Conservation (phyloP, 176 grass and related monocot species). For the Oryza glaberrima region DNA sequence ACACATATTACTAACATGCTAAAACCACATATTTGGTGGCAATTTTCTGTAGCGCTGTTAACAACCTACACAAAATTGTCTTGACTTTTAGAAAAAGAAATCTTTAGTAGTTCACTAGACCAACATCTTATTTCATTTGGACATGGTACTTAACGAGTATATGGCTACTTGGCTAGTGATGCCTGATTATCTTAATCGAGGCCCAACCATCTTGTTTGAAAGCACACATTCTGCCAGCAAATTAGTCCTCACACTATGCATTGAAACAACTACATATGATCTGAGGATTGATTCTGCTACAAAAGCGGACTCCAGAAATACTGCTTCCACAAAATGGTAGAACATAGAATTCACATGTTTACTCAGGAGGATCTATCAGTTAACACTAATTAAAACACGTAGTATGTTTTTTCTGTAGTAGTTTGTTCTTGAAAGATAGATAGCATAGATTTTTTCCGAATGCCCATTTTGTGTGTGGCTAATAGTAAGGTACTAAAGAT, state of each 20-base stretch:
- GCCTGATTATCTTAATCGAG: slow-evolving; percentile 10
- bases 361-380: not conserved
- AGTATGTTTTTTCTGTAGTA: not conserved
- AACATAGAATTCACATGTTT: not conserved
- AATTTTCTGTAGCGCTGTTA: slow-evolving; percentile 19
- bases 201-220: slow-evolving; percentile 14
- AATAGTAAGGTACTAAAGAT: not conserved
- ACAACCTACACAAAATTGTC: slow-evolving; percentile 5
- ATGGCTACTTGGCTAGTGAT: not conserved
- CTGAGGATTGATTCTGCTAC: not conserved
- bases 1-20: not conserved
- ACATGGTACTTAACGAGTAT: slow-evolving; percentile 5
- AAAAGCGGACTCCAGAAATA: slow-evolving; percentile 17
- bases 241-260: not conserved
- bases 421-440: slow-evolving; percentile 6
- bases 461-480: not conserved
- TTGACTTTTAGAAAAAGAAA: not conserved
- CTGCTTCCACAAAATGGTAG: not conserved
- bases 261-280: slow-evolving; percentile 2
- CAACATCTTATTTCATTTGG: slow-evolving; percentile 19
- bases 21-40: not conserved
- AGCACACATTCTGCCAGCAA: slow-evolving; percentile 10
- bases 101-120: slow-evolving; percentile 18
- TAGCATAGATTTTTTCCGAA: not conserved
- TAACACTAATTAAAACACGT: not conserved